Evolutionary conservation across 306 rosid genomes (phyloP), one percentile per base, ranked within the genome.

Genomic region (Parietaria judaica): DNA sequence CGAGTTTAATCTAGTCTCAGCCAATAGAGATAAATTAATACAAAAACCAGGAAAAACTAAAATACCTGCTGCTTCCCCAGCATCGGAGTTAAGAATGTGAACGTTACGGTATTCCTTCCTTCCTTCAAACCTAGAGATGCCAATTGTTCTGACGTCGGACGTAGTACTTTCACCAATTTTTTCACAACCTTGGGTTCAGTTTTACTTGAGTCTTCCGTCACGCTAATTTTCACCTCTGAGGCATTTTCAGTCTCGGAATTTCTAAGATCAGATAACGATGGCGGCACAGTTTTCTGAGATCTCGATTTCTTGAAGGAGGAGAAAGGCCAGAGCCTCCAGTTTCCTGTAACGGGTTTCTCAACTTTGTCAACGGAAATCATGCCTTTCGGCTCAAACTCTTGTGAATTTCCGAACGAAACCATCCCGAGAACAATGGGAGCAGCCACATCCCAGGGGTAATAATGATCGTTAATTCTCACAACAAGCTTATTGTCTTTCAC

Each of bases 241-340:
- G 73, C 69, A 79, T 66, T 71, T 56, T 56, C 75, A 58, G 43
- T 43, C 39, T 71, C 75, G 39, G 79, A 64, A 75, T 7, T 67
- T 66, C 61, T 66, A 54, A 48, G 71, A 60, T 72, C 82, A 48
- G 38, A 68, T 16, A 60, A 46, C 75, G 61, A 58, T 64, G 81
- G 79, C 34, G 60, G 79, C 66, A 61, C 36, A 48, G 60, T 68
- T 23, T 68, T 79, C 69, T 56, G 48, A 48, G 87, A 70, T 55
- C 15, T 76, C 63, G 91, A 36, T 72, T 74, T 78, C 66, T 77
- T 77, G 70, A 73, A 78, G 72, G 83, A 23, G 36, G 72, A 38
- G 72, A 86, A 88, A 66, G 95, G 90, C 99, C 99, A 94, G 41
- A 88, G 63, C 69, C 62, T 79, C 99, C 99, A 89, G 71, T 78